These are phyloP conservation scores for Dioscorea alata DNA, from an alignment of 106 monocot genomes.

Conservation along the genomic window DNA sequence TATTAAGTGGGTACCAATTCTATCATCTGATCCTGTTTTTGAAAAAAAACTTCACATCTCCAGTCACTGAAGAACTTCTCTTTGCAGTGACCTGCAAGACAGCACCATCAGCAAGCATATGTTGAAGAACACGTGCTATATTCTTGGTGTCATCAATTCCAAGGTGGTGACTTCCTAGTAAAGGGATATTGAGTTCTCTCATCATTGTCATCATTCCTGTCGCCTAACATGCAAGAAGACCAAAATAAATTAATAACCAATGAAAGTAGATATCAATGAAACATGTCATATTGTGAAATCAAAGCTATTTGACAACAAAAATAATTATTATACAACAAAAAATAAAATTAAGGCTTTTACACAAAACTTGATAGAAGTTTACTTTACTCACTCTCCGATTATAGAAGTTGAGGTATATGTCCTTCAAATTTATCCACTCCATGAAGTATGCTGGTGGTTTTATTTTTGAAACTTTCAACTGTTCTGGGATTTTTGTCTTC, in stretches of 20 bases:
- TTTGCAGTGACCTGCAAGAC: constrained; percentile 68
- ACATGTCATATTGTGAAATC: neutral
- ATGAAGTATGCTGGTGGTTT: constrained; percentile 75
- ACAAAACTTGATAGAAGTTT: neutral
- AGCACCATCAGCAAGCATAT: constrained; percentile 71
- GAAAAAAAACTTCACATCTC: constrained; percentile 69
- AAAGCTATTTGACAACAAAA: neutral
- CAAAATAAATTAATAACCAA: neutral
- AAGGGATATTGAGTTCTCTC: constrained; percentile 64
- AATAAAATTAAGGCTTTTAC: neutral
- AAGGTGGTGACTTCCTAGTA: constrained; percentile 85
- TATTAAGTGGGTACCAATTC: too few relatives aligned
- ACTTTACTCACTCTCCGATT: constrained; percentile 63
- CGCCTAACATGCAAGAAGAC: constrained; percentile 35
- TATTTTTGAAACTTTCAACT: constrained; percentile 66
- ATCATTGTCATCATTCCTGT: constrained; percentile 95
- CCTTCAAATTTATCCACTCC: constrained; percentile 99
- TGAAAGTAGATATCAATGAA: neutral
- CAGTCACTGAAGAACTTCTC: constrained; percentile 34
- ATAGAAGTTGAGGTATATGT: constrained; percentile 91
- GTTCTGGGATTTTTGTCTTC: constrained; percentile 93
- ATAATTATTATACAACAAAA: neutral
- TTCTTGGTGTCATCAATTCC: constrained; percentile 93
- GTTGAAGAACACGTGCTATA: constrained; percentile 73
- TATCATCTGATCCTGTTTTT: constrained; percentile 60